These are phyloP conservation scores for Gryganskiella cystojenkinii DNA, from an alignment of 192 early-diverging fungal genomes.

Conservation along the genomic window DNA sequence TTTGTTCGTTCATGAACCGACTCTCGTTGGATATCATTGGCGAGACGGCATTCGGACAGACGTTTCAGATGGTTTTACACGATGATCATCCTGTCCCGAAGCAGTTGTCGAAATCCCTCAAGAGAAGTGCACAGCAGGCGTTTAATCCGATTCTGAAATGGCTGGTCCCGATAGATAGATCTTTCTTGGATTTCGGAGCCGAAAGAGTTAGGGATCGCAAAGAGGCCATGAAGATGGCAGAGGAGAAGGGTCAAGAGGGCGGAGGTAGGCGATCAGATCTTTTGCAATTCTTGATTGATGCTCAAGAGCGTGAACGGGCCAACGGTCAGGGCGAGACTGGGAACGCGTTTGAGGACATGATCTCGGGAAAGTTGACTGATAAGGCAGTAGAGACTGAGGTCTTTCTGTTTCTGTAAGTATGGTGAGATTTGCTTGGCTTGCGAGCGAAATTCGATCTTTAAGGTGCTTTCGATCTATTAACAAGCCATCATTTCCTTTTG, in stretches of 20 bases:
- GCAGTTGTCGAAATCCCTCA: conserved; percentile 17
- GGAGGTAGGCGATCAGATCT: conserved; percentile 19
- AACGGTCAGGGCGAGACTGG: conserved; percentile 32
- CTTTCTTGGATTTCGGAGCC: conserved; percentile 19
- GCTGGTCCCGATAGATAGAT: conserved; percentile 22
- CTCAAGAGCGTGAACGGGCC: conserved; percentile 25
- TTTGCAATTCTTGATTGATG: conserved; percentile 37
- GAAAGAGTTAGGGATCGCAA: conserved; percentile 11
- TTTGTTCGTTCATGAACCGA: conserved; percentile 25
- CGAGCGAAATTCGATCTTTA: not conserved
- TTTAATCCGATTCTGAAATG: conserved; percentile 30
- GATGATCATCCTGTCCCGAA: conserved; percentile 59
- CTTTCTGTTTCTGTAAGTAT: conserved; percentile 49
- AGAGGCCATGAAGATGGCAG: not conserved
- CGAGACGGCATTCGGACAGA: conserved; percentile 60
- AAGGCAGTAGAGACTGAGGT: conserved; percentile 22
- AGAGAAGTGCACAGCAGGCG: conserved; percentile 26
- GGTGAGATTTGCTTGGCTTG: not conserved
- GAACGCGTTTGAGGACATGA: conserved; percentile 36
- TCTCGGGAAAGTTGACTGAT: conserved; percentile 33
- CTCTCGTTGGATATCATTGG: conserved; percentile 63
- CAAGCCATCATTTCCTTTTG: too few relatives aligned
- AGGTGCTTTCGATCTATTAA: too few relatives aligned
- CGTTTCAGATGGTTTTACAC: conserved; percentile 61
- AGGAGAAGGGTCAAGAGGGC: not conserved